Percentiles rank a stretch among this genome's conserved stretches.
These are phyloP conservation scores for Acanthamoeba healyi DNA, from an alignment of 208 protist species.

Conservation along the genomic window DNA sequence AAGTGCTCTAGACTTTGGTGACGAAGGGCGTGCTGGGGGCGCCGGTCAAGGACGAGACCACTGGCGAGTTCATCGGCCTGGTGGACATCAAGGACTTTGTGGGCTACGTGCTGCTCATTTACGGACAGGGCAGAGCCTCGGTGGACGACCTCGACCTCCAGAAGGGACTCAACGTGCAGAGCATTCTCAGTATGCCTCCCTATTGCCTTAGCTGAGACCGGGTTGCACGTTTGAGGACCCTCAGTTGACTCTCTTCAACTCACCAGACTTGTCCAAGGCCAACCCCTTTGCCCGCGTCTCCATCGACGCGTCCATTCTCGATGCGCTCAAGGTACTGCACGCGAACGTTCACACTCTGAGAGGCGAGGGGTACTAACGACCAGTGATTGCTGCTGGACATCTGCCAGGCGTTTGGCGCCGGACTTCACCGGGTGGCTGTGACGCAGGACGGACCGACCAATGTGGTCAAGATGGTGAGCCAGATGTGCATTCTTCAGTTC, in stretches of 20 bases:
- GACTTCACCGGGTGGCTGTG: slow-evolving; percentile 13
- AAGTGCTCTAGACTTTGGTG: slow-evolving; percentile 15
- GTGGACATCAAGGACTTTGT: slow-evolving; percentile 71
- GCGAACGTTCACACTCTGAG: no score
- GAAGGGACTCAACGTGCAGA: slow-evolving; percentile 7
- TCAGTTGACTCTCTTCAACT: no score
- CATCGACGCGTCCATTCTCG: background rate
- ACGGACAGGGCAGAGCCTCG: background rate
- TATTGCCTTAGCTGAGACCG: no score
- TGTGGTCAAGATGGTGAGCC: slow-evolving; percentile 44
- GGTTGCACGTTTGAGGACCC: no score
- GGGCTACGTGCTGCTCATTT: slow-evolving; percentile 54
- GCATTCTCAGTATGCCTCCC: slow-evolving; percentile 29
- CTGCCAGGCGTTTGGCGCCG: background rate
- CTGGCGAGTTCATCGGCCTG: background rate
- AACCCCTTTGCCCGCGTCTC: slow-evolving; percentile 27
- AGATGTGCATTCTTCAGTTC: slow-evolving; percentile 25
- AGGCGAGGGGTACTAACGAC: no score
- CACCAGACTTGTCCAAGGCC: slow-evolving; percentile 37
- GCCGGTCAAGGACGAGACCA: slow-evolving; percentile 3
- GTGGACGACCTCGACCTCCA: slow-evolving; percentile 37
- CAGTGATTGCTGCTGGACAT: background rate
- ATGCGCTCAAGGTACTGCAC: background rate
- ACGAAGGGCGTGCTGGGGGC: slow-evolving; percentile 11
- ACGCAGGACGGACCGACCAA: background rate